These are phyloP conservation scores for Botrytis sinoallii DNA, from an alignment of 2,329 filamentous ascomycete genomes.

Conservation along the genomic window DNA sequence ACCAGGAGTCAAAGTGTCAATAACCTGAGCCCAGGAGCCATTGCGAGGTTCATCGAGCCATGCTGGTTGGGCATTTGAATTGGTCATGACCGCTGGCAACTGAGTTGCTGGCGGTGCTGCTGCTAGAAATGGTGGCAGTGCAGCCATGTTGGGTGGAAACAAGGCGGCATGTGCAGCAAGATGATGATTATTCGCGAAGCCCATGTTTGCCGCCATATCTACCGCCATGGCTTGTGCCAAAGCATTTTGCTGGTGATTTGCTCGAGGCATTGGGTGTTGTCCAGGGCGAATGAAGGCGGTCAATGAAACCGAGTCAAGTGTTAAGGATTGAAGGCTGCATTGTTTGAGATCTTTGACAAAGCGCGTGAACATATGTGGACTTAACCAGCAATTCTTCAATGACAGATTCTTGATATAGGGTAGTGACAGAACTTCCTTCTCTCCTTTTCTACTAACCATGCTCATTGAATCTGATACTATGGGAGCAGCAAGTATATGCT, in stretches of 20 bases:
- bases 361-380: conserved; percentile 53
- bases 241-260: conserved; percentile 15
- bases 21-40: conserved; percentile 49
- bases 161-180: not conserved
- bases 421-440: conserved; percentile 46
- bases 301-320: conserved; percentile 63
- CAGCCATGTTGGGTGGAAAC: not conserved
- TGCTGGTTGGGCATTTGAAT: conserved; percentile 21
- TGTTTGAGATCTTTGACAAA: conserved; percentile 50
- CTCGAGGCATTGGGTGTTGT: conserved; percentile 24
- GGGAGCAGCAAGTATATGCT: conserved; percentile 60
- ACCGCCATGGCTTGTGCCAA: conserved; percentile 12
- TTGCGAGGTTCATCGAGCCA: conserved; percentile 40
- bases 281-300: conserved; percentile 45
- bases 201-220: not conserved
- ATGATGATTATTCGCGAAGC: not conserved
- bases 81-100: conserved; percentile 11
- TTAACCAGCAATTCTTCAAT: conserved; percentile 67
- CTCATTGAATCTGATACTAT: conserved; percentile 40
- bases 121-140: not conserved
- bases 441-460: conserved; percentile 33
- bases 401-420: conserved; percentile 57
- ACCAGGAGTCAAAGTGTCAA: conserved; percentile 50
- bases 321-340: conserved; percentile 50
- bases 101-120: not conserved